Conservation (phyloP, 2,329 filamentous ascomycete species). For the Metarhizium humberi region DNA sequence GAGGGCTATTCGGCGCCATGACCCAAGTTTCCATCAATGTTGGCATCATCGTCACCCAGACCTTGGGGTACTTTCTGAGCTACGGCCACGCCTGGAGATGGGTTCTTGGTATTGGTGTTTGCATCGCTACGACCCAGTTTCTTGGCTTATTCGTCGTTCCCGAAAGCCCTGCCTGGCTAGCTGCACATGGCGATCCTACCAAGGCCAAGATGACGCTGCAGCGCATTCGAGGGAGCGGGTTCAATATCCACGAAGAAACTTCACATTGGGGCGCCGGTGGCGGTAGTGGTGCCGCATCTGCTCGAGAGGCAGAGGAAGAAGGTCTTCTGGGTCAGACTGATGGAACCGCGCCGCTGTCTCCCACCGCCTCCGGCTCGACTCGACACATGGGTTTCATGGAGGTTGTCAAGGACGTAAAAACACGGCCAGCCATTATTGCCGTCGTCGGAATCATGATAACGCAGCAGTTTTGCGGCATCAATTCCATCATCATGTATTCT, state of each 20-base stretch:
- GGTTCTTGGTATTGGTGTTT: constrained; percentile 65
- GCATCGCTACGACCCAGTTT: constrained; percentile 58
- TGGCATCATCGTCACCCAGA: constrained; percentile 77
- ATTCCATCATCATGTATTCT: constrained; percentile 98
- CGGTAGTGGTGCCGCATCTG: constrained; percentile 21
- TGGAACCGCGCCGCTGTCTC: constrained; percentile 5
- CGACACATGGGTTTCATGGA: constrained; percentile 49
- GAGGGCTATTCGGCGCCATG: constrained; percentile 72
- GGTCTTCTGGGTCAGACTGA: constrained; percentile 46
- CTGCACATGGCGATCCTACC: constrained; percentile 51
- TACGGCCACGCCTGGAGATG: constrained; percentile 71
- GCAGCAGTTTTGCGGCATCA: constrained; percentile 89
- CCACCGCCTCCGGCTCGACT: neutral
- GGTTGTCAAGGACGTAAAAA: constrained; percentile 57
- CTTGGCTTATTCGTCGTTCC: constrained; percentile 66
- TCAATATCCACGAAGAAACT: constrained; percentile 66
- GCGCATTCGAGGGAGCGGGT: constrained; percentile 61
- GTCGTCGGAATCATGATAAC: constrained; percentile 86
- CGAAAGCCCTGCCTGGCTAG: constrained; percentile 84
- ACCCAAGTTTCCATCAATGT: constrained; percentile 93
- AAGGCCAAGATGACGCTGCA: constrained; percentile 61
- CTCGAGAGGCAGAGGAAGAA: constrained; percentile 52
- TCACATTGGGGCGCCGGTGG: constrained; percentile 45
- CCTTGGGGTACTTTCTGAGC: constrained; percentile 81
- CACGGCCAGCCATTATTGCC: constrained; percentile 67